Conservation (phyloP, 306 rosid species). For the Cicer judaicum region DNA sequence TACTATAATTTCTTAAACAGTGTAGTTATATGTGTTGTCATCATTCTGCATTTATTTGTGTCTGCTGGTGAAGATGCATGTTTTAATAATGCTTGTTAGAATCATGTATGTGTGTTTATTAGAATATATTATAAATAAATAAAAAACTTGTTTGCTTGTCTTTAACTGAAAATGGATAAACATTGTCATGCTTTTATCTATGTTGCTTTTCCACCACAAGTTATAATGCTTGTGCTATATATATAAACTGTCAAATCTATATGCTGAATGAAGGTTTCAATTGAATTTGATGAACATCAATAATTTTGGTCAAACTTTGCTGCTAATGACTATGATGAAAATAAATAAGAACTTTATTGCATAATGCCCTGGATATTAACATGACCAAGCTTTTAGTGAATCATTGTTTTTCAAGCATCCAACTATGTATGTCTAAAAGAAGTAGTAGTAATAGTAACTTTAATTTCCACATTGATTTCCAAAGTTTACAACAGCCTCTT, state of each 20-base stretch:
- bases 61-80: conserved; percentile 32
- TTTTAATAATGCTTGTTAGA: conserved; percentile 18
- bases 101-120: neutral
- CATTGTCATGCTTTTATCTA: neutral
- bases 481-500: conserved; percentile 4
- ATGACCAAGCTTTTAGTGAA: conserved; percentile 36
- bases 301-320: conserved; percentile 43
- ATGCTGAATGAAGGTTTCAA: conserved; percentile 22
- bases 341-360: conserved; percentile 19
- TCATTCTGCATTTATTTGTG: conserved; percentile 1
- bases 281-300: conserved; percentile 39
- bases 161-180: conserved; percentile 39
- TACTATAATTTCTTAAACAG: neutral
- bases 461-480: neutral
- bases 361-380: conserved; percentile 29
- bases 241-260: neutral
- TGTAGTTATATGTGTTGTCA: conserved; percentile 7
- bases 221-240: conserved; percentile 4
- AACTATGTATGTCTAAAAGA: conserved; percentile 37
- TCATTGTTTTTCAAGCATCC: conserved; percentile 30
- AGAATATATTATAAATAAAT: neutral
- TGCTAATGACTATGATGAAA: conserved; percentile 39
- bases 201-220: neutral
- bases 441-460: neutral
- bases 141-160: neutral